Evolutionary conservation across 2,329 filamentous ascomycete species (phyloP), one percentile per base, ranked within the genome.

Genomic region (Xylariaceae sp.): DNA sequence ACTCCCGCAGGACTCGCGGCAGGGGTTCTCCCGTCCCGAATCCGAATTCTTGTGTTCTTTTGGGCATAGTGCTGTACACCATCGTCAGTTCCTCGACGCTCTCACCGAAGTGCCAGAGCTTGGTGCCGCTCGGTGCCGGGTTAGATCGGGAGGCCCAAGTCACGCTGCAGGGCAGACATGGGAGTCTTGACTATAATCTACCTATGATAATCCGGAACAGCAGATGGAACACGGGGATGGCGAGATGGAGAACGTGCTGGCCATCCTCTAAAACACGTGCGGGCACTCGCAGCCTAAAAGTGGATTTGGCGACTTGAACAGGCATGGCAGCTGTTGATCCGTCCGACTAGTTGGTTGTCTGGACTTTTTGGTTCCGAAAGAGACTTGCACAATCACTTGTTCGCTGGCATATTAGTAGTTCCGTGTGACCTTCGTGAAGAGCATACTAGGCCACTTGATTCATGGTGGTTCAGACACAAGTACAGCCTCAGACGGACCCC

Each of bases 251-350:
- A 39, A 17, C 16, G 48, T 47, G 47, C 45, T 51, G 45, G 47
- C 56, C 36, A 43, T 45, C 31, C 42, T 43, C 17, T 16, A 50
- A 56, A 56, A 53, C 56, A 58, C 56, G 56, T 59, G 56, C 56
- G 51, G 47, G 49, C 54, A 53, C 56, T 51, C 42, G 45, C 51
- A 53, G 47, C 54, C 51, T 45, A 50, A 59, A 59, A 54, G 56
- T 54, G 56, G 51, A 39, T 55, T 53, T 48, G 51, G 42, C 41
- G 50, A 33, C 11, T 17, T 31, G 31, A 33, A 45, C 43, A 47
- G 43, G 46, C 46, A 47, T 33, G 51, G 41, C 45, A 45, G 18
- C 28, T 48, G 51, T 42, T 49, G 51, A 50, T 51, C 54, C 44
- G 48, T 40, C 48, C 33, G 47, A 40, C 48, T 48, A 51, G 48